Conservation (phyloP, 1,139 yeast genomes). For the Scheffersomyces quercinus region DNA sequence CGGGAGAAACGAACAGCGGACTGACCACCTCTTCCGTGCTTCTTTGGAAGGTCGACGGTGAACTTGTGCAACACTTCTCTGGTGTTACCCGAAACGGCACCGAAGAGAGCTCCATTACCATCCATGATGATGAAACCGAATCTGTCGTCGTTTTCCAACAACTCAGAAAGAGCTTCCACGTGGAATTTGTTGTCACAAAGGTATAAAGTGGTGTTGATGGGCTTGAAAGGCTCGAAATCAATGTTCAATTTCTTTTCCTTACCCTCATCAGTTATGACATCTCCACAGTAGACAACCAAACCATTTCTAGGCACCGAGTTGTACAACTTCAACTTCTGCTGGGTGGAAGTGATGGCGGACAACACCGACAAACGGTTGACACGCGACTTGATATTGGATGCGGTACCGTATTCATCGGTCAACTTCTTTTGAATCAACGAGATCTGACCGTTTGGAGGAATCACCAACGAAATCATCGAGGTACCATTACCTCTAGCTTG, state of each 20-base stretch:
- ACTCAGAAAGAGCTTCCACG: constrained; percentile 92
- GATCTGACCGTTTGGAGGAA: constrained; percentile 94
- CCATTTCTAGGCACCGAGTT: constrained; percentile 91
- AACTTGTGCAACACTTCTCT: constrained; percentile 95
- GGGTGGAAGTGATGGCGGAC: constrained; percentile 96
- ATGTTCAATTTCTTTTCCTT: constrained; percentile 93
- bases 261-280: constrained; percentile 94
- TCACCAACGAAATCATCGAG: constrained; percentile 94
- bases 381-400: constrained; percentile 95
- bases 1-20: constrained; percentile 98
- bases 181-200: constrained; percentile 98
- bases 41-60: constrained; percentile 95
- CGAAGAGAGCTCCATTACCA: constrained; percentile 97
- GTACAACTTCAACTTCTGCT: constrained; percentile 90
- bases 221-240: constrained; percentile 97
- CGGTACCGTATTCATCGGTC: constrained; percentile 98
- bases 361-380: constrained; percentile 93
- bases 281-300: constrained; percentile 96
- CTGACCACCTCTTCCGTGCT: constrained; percentile 99
- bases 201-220: constrained; percentile 93
- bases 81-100: constrained; percentile 95
- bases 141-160: constrained; percentile 91
- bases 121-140: constrained; percentile 98
- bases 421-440: constrained; percentile 86
- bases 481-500: constrained; percentile 97